Percentiles rank a stretch among this genome's conserved stretches.
phyloP scores from a whole-genome alignment of 768 basidiomycete species.

The Austroboletus festivus region DNA sequence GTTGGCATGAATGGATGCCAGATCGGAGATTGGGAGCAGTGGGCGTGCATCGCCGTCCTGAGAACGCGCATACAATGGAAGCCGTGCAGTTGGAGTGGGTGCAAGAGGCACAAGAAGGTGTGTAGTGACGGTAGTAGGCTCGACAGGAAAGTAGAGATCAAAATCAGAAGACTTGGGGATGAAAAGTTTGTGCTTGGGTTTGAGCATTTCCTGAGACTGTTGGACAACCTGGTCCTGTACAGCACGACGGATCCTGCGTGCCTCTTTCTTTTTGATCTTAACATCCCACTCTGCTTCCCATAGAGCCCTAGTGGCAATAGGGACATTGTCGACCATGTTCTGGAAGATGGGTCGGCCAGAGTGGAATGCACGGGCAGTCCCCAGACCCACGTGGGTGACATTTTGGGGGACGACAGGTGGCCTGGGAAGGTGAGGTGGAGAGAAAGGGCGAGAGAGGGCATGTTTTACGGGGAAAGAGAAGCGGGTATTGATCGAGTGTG shows the following conservation, averaged over 20 bases:
- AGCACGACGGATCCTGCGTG: conserved; percentile 23
- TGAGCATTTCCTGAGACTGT: conserved; percentile 30
- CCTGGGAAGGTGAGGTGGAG: conserved; percentile 55
- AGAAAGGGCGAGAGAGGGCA: conserved; percentile 46
- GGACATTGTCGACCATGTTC: conserved; percentile 75
- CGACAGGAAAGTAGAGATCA: conserved; percentile 59
- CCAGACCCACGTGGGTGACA: conserved; percentile 69
- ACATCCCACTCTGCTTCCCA: conserved; percentile 72
- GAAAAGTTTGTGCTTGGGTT: conserved; percentile 17
- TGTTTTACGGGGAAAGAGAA: conserved; percentile 56
- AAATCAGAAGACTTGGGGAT: conserved; percentile 35
- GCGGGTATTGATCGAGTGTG: conserved; percentile 47
- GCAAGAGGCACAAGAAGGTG: conserved; percentile 73
- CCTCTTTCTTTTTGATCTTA: conserved; percentile 45
- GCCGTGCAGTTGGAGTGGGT: conserved; percentile 65
- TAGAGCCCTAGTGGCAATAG: conserved; percentile 69
- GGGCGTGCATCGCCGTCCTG: conserved; percentile 20
- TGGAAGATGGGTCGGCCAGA: conserved; percentile 74
- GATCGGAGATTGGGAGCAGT: conserved; percentile 52
- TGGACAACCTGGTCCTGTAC: conserved; percentile 16
- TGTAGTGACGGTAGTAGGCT: conserved; percentile 47
- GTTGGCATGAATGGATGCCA: conserved; percentile 50
- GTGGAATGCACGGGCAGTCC: conserved; percentile 73
- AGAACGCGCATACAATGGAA: conserved; percentile 46
- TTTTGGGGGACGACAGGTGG: conserved; percentile 46